Evolutionary conservation across 2,329 filamentous ascomycete species (phyloP).

Genomic region (Hypoxylon sp.): DNA sequence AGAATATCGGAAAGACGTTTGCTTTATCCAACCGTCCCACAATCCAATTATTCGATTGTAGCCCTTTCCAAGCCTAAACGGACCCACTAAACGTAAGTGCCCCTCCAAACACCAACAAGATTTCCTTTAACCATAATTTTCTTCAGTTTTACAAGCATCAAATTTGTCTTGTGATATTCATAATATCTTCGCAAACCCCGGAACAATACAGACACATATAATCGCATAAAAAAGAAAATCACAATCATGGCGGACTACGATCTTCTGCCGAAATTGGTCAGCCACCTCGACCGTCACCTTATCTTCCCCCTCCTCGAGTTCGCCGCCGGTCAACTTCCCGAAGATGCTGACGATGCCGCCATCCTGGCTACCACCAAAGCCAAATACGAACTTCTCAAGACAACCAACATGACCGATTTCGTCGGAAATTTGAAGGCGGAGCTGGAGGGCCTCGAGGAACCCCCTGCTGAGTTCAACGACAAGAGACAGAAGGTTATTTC

Average conservation of each 20-base stretch:
- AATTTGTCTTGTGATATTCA: conserved; percentile 3
- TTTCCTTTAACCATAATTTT: conserved; percentile 19
- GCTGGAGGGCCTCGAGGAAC: conserved; percentile 79
- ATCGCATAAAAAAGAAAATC: conserved; percentile 35
- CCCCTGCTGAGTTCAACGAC: conserved; percentile 85
- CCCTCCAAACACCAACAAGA: conserved; percentile 22
- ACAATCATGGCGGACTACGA: conserved; percentile 73
- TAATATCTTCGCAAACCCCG: too few relatives aligned
- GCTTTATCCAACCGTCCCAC: conserved; percentile 28
- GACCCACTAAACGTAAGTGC: conserved; percentile 18
- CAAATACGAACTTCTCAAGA: conserved; percentile 93
- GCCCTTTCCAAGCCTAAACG: conserved; percentile 2
- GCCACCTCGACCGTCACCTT: conserved; percentile 92
- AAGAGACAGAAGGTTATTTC: conserved; percentile 90
- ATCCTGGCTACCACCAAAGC: conserved; percentile 78
- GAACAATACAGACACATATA: background rate
- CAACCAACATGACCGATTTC: conserved; percentile 99
- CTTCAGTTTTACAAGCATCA: conserved; percentile 17
- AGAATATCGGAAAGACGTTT: conserved; percentile 22
- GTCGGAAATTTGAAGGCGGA: conserved; percentile 91
- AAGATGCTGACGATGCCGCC: conserved; percentile 67
- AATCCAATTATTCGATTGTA: conserved; percentile 33
- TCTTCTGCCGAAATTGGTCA: conserved; percentile 87
- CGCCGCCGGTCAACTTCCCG: conserved; percentile 81
- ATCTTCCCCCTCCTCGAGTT: conserved; percentile 98